phyloP scores from a whole-genome alignment of 1,284 basidiomycete species.

The Macrocybe sp. region DNA sequence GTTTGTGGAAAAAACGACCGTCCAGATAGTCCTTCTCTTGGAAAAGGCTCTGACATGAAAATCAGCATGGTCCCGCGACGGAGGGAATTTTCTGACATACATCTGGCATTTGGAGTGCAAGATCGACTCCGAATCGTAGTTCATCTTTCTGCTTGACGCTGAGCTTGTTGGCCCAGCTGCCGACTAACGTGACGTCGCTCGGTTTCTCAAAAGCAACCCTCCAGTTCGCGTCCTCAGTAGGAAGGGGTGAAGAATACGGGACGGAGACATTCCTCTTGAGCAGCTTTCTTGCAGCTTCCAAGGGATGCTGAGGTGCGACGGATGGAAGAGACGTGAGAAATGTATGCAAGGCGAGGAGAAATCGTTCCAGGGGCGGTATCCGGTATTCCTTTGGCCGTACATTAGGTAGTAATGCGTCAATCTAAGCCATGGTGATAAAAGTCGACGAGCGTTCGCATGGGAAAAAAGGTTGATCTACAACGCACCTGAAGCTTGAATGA shows the following conservation, averaged over 20 bases:
- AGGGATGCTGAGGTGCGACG: conserved; percentile 59
- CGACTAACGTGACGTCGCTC: conserved; percentile 62
- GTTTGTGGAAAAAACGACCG: conserved; percentile 90
- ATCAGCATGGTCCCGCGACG: conserved; percentile 3
- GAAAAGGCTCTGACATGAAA: conserved; percentile 58
- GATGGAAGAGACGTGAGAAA: conserved; percentile 56
- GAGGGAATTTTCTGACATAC: conserved; percentile 38
- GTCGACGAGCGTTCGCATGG: background rate
- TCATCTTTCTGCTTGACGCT: conserved; percentile 63
- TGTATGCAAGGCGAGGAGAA: conserved; percentile 58
- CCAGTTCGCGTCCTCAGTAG: conserved; percentile 70
- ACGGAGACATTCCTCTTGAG: conserved; percentile 50
- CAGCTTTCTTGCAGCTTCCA: conserved; percentile 51
- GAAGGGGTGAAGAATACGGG: conserved; percentile 59
- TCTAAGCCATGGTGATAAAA: conserved; percentile 35
- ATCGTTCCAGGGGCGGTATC: conserved; percentile 53
- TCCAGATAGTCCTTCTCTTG: conserved; percentile 95
- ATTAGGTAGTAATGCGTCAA: conserved; percentile 77
- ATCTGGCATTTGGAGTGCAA: conserved; percentile 84
- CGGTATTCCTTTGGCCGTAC: conserved; percentile 64
- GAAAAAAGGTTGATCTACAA: conserved; percentile 2
- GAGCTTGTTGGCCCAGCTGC: conserved; percentile 71
- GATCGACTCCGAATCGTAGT: conserved; percentile 69
- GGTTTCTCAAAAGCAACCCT: conserved; percentile 71
- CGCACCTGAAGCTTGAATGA: conserved; percentile 82